phyloP scores from a whole-genome alignment of 257 asterid genomes.

The Parsonsia alboflavescens region DNA sequence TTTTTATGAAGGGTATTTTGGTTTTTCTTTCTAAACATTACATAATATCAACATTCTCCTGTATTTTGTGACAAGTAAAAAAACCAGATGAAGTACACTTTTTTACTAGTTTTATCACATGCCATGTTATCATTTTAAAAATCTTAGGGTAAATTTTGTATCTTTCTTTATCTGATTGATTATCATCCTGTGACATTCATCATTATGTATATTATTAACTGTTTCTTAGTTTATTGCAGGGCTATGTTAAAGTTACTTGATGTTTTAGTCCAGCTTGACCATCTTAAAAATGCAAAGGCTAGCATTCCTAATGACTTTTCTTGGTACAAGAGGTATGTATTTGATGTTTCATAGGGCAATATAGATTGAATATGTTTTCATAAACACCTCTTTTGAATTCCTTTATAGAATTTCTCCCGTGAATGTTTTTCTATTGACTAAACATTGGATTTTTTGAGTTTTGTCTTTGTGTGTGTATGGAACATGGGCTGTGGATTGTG shows the following conservation, averaged over 20 bases:
- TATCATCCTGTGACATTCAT: background rate
- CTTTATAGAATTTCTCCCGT: background rate
- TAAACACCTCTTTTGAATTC: background rate
- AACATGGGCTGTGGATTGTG: background rate
- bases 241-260: constrained; percentile 92
- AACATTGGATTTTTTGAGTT: constrained; percentile 1
- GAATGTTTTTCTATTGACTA: background rate
- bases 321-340: constrained; percentile 93
- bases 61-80: too few species aligned
- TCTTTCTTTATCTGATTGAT: background rate
- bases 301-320: constrained; percentile 98
- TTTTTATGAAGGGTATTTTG: too few species aligned
- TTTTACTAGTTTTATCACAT: background rate
- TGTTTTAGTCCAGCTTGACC: constrained; percentile 94
- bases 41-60: too few species aligned
- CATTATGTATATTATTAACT: background rate
- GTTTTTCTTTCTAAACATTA: too few species aligned
- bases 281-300: constrained; percentile 97
- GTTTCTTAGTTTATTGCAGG: constrained; percentile 52
- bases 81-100: too few species aligned
- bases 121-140: background rate
- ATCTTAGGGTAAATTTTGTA: background rate
- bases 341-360: background rate
- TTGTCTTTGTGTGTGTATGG: background rate
- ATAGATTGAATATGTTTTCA: background rate